Conservation (phyloP, 352 stramenopile species). For the Phytopythium cucurbitacearum region DNA sequence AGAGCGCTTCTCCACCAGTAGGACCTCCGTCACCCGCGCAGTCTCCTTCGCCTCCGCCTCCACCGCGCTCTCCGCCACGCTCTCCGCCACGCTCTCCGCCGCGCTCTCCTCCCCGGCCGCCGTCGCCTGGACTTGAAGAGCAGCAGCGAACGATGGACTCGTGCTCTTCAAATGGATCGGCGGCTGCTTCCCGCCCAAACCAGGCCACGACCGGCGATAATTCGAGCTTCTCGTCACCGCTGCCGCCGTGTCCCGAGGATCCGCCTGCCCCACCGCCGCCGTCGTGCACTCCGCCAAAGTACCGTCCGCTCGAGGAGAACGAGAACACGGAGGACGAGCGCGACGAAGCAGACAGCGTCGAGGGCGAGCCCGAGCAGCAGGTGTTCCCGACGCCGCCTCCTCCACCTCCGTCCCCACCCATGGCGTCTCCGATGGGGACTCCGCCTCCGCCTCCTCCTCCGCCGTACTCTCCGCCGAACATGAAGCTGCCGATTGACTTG, state of each 20-base stretch:
- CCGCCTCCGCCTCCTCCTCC: conserved; percentile 34
- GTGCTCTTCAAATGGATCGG: neutral
- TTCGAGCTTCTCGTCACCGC: conserved; percentile 69
- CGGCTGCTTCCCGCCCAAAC: too few species aligned
- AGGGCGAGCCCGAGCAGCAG: conserved; percentile 27
- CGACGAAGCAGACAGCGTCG: conserved; percentile 37
- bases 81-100: conserved; percentile 17
- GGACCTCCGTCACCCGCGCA: too few species aligned
- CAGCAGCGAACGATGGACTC: neutral
- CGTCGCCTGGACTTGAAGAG: neutral
- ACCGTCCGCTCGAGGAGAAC: conserved; percentile 56
- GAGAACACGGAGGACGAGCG: conserved; percentile 34
- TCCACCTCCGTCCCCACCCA: conserved; percentile 15
- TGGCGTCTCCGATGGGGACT: conserved; percentile 9
- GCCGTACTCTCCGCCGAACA: conserved; percentile 46
- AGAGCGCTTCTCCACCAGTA: too few species aligned
- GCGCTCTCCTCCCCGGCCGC: conserved; percentile 6
- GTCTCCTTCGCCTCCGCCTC: conserved; percentile 11
- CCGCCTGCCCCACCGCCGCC: conserved; percentile 51
- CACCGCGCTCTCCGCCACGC: conserved; percentile 12
- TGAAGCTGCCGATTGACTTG: conserved; percentile 33
- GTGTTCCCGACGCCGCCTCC: conserved; percentile 16
- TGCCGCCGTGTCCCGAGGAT: conserved; percentile 72
- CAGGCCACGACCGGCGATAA: conserved; percentile 21
- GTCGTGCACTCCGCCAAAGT: conserved; percentile 61